phyloP scores from a whole-genome alignment of 2,329 filamentous ascomycete species.

The Rutstroemia sydowiana region DNA sequence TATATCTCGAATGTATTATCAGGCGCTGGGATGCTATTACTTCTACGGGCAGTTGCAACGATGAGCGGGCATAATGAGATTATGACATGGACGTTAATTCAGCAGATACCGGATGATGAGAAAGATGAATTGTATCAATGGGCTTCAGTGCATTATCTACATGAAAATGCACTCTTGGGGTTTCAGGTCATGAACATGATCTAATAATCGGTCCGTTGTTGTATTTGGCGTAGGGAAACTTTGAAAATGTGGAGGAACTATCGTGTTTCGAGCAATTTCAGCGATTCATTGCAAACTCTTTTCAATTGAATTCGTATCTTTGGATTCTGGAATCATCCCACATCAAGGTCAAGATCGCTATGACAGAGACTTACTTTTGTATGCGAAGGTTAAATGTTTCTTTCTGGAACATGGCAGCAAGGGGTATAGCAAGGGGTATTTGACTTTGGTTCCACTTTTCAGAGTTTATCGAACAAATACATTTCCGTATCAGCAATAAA shows the following conservation, averaged over 20 bases:
- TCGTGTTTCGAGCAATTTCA: no score
- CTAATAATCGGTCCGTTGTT: neutral
- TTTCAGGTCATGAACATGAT: neutral
- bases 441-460: constrained; percentile 1
- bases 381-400: neutral
- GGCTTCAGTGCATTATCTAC: neutral
- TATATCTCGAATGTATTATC: neutral
- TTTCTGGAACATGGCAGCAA: neutral
- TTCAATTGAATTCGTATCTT: no score
- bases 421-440: neutral
- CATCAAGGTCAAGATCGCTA: neutral
- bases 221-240: neutral
- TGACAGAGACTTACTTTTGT: no score
- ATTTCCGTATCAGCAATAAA: neutral
- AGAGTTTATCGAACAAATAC: neutral
- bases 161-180: constrained; percentile 1
- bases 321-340: neutral
- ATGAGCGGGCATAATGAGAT: constrained; percentile 6
- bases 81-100: neutral
- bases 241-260: no score
- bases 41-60: constrained; percentile 2
- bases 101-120: neutral
- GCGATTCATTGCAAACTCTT: no score
- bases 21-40: constrained; percentile 6
- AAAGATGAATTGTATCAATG: neutral